Percentiles rank a stretch among this genome's conserved stretches.
These are phyloP conservation scores for Chaetomium sp. DNA, from an alignment of 2,329 filamentous ascomycete species.

Conservation along the genomic window DNA sequence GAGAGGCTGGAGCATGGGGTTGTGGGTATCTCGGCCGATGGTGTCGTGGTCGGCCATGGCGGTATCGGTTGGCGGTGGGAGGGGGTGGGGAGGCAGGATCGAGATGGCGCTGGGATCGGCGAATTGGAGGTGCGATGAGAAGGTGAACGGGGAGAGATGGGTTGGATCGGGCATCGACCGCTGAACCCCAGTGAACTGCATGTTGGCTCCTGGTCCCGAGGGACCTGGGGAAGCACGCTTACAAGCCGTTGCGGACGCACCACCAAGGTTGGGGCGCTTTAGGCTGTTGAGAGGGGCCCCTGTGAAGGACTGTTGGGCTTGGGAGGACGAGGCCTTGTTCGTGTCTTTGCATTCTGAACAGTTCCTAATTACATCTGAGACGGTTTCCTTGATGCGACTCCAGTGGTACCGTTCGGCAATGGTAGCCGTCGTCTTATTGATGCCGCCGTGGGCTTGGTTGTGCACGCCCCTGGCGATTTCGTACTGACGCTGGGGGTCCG, in stretches of 20 bases:
- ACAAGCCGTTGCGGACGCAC: slow-evolving; percentile 26
- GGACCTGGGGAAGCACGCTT: slow-evolving; percentile 35
- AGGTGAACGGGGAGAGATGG: slow-evolving; percentile 36
- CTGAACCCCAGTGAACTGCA: slow-evolving; percentile 20
- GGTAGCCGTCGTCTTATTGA: slow-evolving; percentile 95
- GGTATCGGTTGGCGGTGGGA: slow-evolving; percentile 35
- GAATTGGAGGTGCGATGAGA: slow-evolving; percentile 45
- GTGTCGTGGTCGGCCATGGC: slow-evolving; percentile 36
- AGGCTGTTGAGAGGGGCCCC: slow-evolving; percentile 24
- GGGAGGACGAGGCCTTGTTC: slow-evolving; percentile 53
- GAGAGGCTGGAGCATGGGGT: slow-evolving; percentile 41
- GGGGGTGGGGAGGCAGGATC: slow-evolving; percentile 40
- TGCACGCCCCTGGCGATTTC: slow-evolving; percentile 83
- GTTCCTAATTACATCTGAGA: slow-evolving; percentile 89
- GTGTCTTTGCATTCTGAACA: slow-evolving; percentile 87
- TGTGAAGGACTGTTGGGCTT: slow-evolving; percentile 25
- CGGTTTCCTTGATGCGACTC: slow-evolving; percentile 97
- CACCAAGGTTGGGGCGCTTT: slow-evolving; percentile 32
- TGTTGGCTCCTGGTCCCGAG: slow-evolving; percentile 18
- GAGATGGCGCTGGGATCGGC: slow-evolving; percentile 52
- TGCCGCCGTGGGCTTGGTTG: slow-evolving; percentile 77
- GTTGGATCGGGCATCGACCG: slow-evolving; percentile 25
- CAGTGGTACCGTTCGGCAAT: slow-evolving; percentile 96
- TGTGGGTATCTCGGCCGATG: slow-evolving; percentile 32
- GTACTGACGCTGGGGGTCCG: slow-evolving; percentile 85